Conservation (phyloP, 2,329 filamentous ascomycete genomes). For the Cercospora zeae-maydis region DNA sequence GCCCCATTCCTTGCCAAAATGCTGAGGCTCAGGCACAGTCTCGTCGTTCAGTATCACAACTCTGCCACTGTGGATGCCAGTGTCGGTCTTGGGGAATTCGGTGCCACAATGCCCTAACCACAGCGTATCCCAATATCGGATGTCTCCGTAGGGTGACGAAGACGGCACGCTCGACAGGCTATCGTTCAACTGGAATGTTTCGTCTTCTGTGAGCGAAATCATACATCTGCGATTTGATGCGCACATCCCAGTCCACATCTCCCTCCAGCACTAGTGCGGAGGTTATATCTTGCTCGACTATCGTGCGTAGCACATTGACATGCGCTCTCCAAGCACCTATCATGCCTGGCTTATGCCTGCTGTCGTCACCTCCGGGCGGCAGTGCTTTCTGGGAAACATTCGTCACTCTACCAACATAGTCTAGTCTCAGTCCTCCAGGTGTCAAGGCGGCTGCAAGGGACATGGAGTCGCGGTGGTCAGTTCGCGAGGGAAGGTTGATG, state of each 20-base stretch:
- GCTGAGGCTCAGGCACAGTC: constrained; percentile 23
- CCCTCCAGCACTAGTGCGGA: constrained; percentile 46
- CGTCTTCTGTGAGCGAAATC: constrained; percentile 33
- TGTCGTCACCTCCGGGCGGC: constrained; percentile 29
- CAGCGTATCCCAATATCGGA: constrained; percentile 37
- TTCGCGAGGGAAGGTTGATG: constrained; percentile 50
- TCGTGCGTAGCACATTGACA: constrained; percentile 32
- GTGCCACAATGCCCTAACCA: constrained; percentile 36
- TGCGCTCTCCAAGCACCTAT: constrained; percentile 29
- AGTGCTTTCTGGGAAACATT: constrained; percentile 36
- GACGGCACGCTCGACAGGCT: constrained; percentile 23
- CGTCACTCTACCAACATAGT: constrained; percentile 43
- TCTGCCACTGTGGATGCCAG: constrained; percentile 17
- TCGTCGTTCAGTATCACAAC: constrained; percentile 22
- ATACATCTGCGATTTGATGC: constrained; percentile 40
- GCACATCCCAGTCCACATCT: constrained; percentile 47
- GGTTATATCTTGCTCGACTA: constrained; percentile 36
- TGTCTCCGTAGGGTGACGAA: constrained; percentile 39
- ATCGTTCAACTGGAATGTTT: constrained; percentile 18
- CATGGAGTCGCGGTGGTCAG: constrained; percentile 52
- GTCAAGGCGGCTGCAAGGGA: constrained; percentile 48
- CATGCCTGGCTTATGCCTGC: constrained; percentile 30
- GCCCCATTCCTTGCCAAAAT: constrained; percentile 27
- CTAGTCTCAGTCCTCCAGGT: constrained; percentile 39
- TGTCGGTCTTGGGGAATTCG: constrained; percentile 8